Percentiles rank a stretch among this genome's conserved stretches.
Evolutionary conservation across 331 rosid genomes (phyloP).

Genomic region (Dryas integrifolia): DNA sequence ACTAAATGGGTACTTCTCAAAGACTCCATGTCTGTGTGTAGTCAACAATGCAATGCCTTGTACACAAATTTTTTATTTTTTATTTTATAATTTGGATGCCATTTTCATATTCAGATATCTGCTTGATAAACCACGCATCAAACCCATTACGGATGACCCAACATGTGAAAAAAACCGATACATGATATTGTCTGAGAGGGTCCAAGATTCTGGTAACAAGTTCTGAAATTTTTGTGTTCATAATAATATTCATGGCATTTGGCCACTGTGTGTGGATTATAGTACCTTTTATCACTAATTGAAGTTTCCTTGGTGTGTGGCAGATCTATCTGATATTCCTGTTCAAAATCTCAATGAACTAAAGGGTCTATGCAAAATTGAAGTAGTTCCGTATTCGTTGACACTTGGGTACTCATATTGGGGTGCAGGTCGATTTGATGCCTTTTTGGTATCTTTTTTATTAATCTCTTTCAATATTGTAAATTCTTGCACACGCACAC

Average conservation of each 20-base stretch:
- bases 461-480: background rate
- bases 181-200: slow-evolving; percentile 61
- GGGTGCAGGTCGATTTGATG: slow-evolving; percentile 65
- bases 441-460: background rate
- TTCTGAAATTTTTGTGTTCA: background rate
- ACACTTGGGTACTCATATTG: slow-evolving; percentile 88
- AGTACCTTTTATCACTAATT: slow-evolving; percentile 16
- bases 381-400: slow-evolving; percentile 71
- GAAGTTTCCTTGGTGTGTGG: slow-evolving; percentile 18
- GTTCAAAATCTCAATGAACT: slow-evolving; percentile 57
- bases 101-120: slow-evolving; percentile 56
- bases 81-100: background rate
- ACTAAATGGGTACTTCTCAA: slow-evolving; percentile 58
- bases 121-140: slow-evolving; percentile 80
- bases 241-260: background rate
- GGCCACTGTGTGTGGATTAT: background rate
- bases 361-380: slow-evolving; percentile 61
- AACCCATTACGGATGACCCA: slow-evolving; percentile 85
- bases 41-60: background rate
- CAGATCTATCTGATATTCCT: slow-evolving; percentile 76
- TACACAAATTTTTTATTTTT: background rate
- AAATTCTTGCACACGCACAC: background rate
- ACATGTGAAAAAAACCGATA: slow-evolving; percentile 59
- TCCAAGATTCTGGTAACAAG: slow-evolving; percentile 54
- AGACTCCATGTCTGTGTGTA: background rate